These are phyloP conservation scores for Teunomyces aglyptinius DNA, from an alignment of 805 yeast genomes.

Conservation along the genomic window DNA sequence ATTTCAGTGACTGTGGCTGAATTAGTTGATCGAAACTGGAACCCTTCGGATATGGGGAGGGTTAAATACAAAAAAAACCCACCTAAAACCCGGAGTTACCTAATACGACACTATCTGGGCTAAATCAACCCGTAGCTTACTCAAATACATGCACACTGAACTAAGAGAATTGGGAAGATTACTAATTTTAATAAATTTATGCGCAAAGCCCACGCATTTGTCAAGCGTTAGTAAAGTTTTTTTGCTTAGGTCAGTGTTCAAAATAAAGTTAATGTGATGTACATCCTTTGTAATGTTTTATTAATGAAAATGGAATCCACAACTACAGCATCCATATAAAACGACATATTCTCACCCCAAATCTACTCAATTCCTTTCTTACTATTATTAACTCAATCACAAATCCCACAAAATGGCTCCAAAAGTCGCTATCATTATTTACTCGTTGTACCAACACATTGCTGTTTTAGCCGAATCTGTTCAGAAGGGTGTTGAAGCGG, in stretches of 20 bases:
- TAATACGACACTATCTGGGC: not conserved
- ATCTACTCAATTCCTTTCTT: too few species aligned
- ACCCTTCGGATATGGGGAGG: not conserved
- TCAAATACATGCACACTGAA: not conserved
- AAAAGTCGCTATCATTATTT: conserved; percentile 45
- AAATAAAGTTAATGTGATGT: not conserved
- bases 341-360: too few species aligned
- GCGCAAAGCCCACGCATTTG: not conserved
- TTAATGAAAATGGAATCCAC: not conserved
- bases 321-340: not conserved
- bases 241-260: not conserved
- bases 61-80: not conserved
- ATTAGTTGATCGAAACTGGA: not conserved
- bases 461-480: conserved; percentile 64
- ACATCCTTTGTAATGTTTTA: not conserved
- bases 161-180: not conserved
- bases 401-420: conserved; percentile 20
- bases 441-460: conserved; percentile 80
- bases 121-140: not conserved
- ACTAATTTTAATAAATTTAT: not conserved
- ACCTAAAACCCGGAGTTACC: not conserved
- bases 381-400: not conserved
- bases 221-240: conserved; percentile 1
- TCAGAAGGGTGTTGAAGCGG: conserved; percentile 63
- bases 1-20: conserved; percentile 9